Base-by-base conservation (phyloP, 495 filamentous ascomycete species). In the Penicillium tannophilum region DNA sequence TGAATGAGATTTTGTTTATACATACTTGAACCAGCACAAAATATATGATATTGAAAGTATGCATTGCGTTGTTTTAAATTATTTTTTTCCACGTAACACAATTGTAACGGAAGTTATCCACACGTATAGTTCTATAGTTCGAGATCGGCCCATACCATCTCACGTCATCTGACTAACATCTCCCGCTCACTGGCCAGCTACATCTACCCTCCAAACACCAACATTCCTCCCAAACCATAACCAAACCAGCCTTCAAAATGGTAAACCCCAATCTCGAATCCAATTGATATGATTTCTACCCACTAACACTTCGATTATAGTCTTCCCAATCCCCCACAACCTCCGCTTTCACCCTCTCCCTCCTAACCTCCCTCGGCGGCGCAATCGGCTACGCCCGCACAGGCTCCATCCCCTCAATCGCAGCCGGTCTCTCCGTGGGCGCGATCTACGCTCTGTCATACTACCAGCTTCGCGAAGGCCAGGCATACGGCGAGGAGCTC, bases 361-460 rank as follows among this genome's bases (percentile, higher is more conserved):
- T 84, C 63, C 81, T 98, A 30, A 97, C 92, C 59, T 91, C 91
- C 50, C 78, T 88, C 44, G 94, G 94, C 62, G 94, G 94, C 58
- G 86, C 87, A 53, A 88, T 89, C 64, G 94, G 94, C 67, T 98
- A 88, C 73, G 77, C 80, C 33, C 87, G 87, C 67, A 94, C 92
- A 0, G 86, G 90, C 56, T 97, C 92, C 24, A 70, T 93, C 58
- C 93, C 93, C 41, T 96, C 92, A 16, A 78, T 98, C 60, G 83
- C 81, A 2, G 94, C 94, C 20, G 94, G 94, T 31, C 67, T 88
- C 55, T 86, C 86, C 28, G 91, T 98, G 63, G 94, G 94, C 50
- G 73, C 75, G 78, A 62, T 80, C 23, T 80, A 80, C 65, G 63
- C 92, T 69, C 79, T 81, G 20, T 62, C 69, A 47, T 74, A 69